Conservation (phyloP, 768 basidiomycete species). For the Dioszegia crocea region DNA sequence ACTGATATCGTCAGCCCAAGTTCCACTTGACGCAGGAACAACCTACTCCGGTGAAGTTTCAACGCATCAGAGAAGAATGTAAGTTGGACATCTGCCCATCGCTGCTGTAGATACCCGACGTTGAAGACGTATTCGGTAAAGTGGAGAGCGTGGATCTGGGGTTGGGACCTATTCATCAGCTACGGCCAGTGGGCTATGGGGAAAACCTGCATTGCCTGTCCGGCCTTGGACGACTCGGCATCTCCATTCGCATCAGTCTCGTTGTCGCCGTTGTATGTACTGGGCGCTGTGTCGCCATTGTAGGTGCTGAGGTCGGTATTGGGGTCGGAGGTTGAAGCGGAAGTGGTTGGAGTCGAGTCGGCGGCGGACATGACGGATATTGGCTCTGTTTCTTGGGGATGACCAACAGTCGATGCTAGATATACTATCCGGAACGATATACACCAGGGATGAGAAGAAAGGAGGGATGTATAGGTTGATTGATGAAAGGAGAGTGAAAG, state of each 20-base stretch:
- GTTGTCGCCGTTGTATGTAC: neutral
- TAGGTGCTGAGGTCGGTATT: neutral
- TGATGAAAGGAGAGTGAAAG: neutral
- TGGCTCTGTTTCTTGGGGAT: neutral
- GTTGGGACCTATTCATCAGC: slow-evolving; percentile 7
- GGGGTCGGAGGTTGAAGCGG: slow-evolving; percentile 6
- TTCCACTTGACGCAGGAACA: neutral
- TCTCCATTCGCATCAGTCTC: neutral
- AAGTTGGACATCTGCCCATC: slow-evolving; percentile 38
- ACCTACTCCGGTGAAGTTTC: slow-evolving; percentile 44
- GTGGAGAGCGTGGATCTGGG: slow-evolving; percentile 18
- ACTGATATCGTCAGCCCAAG: slow-evolving; percentile 54
- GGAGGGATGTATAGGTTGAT: neutral
- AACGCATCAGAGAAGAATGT: slow-evolving; percentile 25
- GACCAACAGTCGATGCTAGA: neutral
- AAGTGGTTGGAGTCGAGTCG: slow-evolving; percentile 12
- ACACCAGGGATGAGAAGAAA: neutral
- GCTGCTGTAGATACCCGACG: slow-evolving; percentile 29
- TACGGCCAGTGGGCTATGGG: neutral
- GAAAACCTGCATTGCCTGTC: neutral
- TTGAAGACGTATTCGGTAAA: slow-evolving; percentile 26
- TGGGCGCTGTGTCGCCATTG: neutral
- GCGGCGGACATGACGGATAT: neutral
- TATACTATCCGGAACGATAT: neutral
- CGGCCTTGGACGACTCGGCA: slow-evolving; percentile 27